A percentile compares a stretch with the other conserved stretches of the same genome.
These are phyloP conservation scores for Pythium aristosporum DNA, from an alignment of 352 stramenopile genomes.

Conservation along the genomic window DNA sequence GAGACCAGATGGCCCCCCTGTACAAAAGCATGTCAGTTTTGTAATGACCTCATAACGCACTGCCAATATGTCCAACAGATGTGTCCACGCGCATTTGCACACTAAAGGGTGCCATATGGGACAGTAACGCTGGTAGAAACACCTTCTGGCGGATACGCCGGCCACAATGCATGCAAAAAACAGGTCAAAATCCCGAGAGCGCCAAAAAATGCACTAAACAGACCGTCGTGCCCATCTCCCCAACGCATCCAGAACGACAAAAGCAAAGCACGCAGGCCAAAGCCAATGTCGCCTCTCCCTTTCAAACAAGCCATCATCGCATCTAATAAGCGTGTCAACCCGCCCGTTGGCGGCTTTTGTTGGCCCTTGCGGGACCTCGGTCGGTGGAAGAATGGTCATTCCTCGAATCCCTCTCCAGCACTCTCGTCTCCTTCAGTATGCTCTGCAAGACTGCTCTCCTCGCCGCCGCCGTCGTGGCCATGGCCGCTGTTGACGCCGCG, in stretches of 20 bases:
- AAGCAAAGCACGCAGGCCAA: neutral
- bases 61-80: neutral
- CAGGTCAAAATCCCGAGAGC: neutral
- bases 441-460: constrained; percentile 4
- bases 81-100: neutral
- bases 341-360: neutral
- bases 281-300: neutral
- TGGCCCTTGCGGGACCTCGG: neutral
- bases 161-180: neutral
- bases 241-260: too few species aligned
- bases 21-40: neutral
- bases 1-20: neutral
- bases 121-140: too few species aligned
- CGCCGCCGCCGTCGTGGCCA: neutral
- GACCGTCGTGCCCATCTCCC: neutral
- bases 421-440: constrained; percentile 1
- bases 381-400: neutral
- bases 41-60: neutral
- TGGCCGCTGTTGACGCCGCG: neutral
- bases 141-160: too few species aligned
- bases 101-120: neutral
- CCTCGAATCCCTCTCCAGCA: constrained; percentile 1
- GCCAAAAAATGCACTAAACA: neutral
- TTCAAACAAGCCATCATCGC: too few species aligned
- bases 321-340: neutral